Base-by-base conservation (phyloP, 208 protist species). In the Strigomonas culicis region DNA sequence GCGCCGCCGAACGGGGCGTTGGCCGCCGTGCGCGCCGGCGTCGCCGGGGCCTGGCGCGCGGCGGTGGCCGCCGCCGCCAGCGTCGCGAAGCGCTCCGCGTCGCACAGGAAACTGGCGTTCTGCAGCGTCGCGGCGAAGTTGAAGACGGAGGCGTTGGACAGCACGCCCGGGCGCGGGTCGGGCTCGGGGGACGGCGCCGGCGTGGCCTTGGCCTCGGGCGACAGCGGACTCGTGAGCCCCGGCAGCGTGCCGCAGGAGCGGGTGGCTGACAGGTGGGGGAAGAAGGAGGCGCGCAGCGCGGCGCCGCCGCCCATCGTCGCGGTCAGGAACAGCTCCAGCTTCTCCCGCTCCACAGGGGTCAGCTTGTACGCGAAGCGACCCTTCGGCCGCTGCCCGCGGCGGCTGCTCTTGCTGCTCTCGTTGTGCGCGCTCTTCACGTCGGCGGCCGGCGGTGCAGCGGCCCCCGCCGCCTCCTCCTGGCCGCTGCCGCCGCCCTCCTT, bases 301-400 rank as follows among this genome's bases (percentile, higher is more conserved):
- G 39, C 39, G 39, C 39, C 39, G 39, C 39, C 7, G 39, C 39
- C 39, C 39, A 8, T 10, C 25, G 19, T 10, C 55, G 55, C 13
- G 22, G 55, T 8, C 30, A 80, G 34, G n/a, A 74, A 51, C 27
- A 27, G 31, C 17, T 61, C 63, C 22, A 86, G 57, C 39, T 63
- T 68, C 39, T 69, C 70, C 68, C 70, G 62, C 55, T 86, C 79
- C 58, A 75, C 69, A 19, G 50, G 31, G 21, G 65, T 77, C 17
- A 84, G 69, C 21, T 74, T 74, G 53, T 84, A 84, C 49, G 69
- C 67, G 21, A 84, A 53, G n/a, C n/a, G n/a, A n/a, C n/a, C n/a
- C n/a, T n/a, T n/a, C n/a, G n/a, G n/a, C n/a, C n/a, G 58, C 77
- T 79, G 2, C 77, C 79, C 32, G 55, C 27, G 13, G 28, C 27